A percentile compares a stretch with the other conserved stretches of the same genome.
Evolutionary conservation across 1,139 yeast genomes (phyloP).

Genomic region (Pichia sp.): DNA sequence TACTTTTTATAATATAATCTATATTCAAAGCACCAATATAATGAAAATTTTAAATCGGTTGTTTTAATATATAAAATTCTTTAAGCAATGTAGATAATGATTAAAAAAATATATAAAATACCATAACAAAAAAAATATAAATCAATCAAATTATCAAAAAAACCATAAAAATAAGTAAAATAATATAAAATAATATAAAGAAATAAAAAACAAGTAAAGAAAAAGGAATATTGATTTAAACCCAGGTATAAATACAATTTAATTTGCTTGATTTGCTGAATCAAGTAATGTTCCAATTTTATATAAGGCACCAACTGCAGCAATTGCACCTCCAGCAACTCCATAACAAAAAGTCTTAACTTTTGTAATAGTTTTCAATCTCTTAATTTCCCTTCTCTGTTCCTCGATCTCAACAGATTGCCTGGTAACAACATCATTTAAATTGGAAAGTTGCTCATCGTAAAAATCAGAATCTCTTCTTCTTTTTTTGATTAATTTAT

Average conservation of each 20-base stretch:
- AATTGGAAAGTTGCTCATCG: not conserved
- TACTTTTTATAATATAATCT: no score
- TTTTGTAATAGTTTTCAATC: conserved; percentile 1
- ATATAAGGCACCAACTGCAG: conserved; percentile 13
- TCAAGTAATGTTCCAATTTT: conserved; percentile 8
- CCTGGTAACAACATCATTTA: not conserved
- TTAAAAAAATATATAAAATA: not conserved
- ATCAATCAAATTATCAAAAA: no score
- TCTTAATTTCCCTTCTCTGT: conserved; percentile 1
- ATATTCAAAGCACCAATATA: no score
- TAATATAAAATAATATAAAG: not conserved
- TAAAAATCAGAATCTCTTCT: not conserved
- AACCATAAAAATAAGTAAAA: not conserved
- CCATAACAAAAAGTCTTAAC: conserved; percentile 7
- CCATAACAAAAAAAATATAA: not conserved
- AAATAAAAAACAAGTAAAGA: not conserved
- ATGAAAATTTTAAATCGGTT: no score
- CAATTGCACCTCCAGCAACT: conserved; percentile 10
- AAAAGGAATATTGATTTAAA: no score
- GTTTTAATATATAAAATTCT: no score
- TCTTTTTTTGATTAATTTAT: not conserved
- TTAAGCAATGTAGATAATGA: no score
- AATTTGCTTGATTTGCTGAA: not conserved
- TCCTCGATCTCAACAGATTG: conserved; percentile 1
- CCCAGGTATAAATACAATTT: not conserved